phyloP scores from a whole-genome alignment of 352 stramenopile species.

The Phytophthora melonis region DNA sequence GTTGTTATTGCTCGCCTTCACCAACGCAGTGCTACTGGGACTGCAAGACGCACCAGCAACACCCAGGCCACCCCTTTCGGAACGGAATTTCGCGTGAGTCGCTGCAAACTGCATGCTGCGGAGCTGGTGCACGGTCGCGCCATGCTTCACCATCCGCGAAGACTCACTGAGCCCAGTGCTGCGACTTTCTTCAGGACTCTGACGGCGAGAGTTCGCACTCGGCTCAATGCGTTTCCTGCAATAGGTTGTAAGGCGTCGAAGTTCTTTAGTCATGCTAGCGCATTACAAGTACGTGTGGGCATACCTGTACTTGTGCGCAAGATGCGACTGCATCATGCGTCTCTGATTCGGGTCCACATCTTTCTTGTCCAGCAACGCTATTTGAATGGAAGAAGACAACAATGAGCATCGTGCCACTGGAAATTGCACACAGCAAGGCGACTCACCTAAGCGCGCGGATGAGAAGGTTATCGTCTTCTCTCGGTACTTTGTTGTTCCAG shows the following conservation, averaged over 20 bases:
- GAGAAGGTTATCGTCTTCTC: conserved; percentile 84
- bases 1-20: conserved; percentile 44
- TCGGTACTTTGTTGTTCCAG: conserved; percentile 61
- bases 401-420: conserved; percentile 1
- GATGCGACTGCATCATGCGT: conserved; percentile 82
- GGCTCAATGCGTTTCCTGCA: conserved; percentile 44
- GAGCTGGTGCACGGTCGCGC: conserved; percentile 53
- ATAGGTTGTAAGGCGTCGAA: background rate
- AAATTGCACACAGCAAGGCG: background rate
- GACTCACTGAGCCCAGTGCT: conserved; percentile 37
- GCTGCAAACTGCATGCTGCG: conserved; percentile 49
- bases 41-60: conserved; percentile 52
- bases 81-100: conserved; percentile 4
- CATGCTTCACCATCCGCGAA: conserved; percentile 55
- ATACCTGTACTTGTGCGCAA: conserved; percentile 80
- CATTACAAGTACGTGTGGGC: too few relatives aligned
- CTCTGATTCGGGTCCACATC: conserved; percentile 76
- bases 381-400: background rate
- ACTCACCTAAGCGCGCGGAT: conserved; percentile 56
- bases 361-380: conserved; percentile 78
- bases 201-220: conserved; percentile 7
- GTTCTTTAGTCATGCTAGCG: background rate
- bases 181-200: conserved; percentile 8
- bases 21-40: conserved; percentile 44
- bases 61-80: conserved; percentile 40